A percentile compares a stretch with the other conserved stretches of the same genome.
phyloP scores from a whole-genome alignment of 306 rosid species.

The Prunus fruticosa region DNA sequence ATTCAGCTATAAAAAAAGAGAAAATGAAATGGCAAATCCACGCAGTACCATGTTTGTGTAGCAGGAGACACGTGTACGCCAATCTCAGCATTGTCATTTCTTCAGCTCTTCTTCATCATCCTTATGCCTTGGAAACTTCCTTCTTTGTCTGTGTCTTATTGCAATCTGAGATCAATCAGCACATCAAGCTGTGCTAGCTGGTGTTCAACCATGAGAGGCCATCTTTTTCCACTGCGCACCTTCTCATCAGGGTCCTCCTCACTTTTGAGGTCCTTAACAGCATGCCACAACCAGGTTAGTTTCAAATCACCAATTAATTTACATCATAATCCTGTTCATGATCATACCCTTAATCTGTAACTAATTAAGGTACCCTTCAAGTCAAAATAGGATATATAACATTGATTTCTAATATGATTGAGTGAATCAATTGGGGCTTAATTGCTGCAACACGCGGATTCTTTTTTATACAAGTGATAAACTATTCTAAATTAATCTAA shows the following conservation, averaged over 20 bases:
- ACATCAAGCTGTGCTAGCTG: neutral
- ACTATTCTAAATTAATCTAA: too few species aligned
- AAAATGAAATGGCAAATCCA: conserved; percentile 11
- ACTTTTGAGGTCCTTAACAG: conserved; percentile 9
- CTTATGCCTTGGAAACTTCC: neutral
- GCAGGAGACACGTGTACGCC: conserved; percentile 1
- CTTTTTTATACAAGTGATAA: too few species aligned
- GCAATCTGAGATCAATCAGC: neutral
- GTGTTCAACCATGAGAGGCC: conserved; percentile 13
- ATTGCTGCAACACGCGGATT: neutral
- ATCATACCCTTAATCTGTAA: neutral
- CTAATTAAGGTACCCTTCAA: neutral
- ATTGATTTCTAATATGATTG: neutral
- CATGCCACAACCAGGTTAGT: conserved; percentile 14
- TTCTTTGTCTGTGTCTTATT: neutral
- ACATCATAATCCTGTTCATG: neutral
- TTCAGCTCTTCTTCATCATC: neutral
- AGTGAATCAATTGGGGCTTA: neutral
- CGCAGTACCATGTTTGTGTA: conserved; percentile 16
- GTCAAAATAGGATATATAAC: neutral
- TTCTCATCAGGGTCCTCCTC: conserved; percentile 1
- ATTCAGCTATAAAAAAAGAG: neutral
- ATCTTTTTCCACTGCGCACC: neutral
- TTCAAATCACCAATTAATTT: neutral
- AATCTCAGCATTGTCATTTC: neutral